Percentiles rank a stretch among this genome's conserved stretches.
Evolutionary conservation across 441 rosid genomes (phyloP).

Genomic region (Erodium texanum): DNA sequence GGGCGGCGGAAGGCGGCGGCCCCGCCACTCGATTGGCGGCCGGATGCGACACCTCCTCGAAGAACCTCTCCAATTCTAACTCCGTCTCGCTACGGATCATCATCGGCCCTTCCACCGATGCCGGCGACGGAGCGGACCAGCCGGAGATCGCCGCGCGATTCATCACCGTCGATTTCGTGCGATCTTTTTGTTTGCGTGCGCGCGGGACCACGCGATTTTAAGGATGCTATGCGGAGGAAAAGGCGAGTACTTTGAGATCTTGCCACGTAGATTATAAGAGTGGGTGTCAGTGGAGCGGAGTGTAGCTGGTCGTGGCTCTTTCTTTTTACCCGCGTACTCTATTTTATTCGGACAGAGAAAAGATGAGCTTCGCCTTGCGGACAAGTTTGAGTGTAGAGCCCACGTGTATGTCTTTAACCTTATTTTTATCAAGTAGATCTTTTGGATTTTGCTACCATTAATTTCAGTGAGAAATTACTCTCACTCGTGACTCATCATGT

Average conservation of each 20-base stretch:
- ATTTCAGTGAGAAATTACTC: too few relatives aligned
- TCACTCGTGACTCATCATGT: too few relatives aligned
- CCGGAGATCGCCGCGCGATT: too few relatives aligned
- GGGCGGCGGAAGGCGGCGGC: not conserved
- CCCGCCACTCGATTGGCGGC: not conserved
- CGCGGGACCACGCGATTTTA: not conserved
- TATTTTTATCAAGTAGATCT: not conserved
- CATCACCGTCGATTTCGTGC: too few relatives aligned
- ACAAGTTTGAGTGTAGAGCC: not conserved
- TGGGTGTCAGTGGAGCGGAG: not conserved
- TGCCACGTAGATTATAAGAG: not conserved
- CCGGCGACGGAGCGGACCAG: not conserved
- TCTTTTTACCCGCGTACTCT: not conserved
- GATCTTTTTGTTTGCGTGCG: not conserved
- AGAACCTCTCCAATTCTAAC: constrained; percentile 1
- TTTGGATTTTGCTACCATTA: not conserved
- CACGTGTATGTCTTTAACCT: not conserved
- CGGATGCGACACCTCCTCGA: constrained; percentile 2
- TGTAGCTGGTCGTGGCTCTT: not conserved
- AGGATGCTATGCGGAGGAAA: not conserved
- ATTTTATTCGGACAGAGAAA: not conserved
- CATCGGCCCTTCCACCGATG: not conserved
- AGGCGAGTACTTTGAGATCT: not conserved
- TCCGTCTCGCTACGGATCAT: constrained; percentile 6
- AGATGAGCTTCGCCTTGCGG: not conserved